Evolutionary conservation across 345 rosid genomes (phyloP).

Genomic region (Erodium maritimum): DNA sequence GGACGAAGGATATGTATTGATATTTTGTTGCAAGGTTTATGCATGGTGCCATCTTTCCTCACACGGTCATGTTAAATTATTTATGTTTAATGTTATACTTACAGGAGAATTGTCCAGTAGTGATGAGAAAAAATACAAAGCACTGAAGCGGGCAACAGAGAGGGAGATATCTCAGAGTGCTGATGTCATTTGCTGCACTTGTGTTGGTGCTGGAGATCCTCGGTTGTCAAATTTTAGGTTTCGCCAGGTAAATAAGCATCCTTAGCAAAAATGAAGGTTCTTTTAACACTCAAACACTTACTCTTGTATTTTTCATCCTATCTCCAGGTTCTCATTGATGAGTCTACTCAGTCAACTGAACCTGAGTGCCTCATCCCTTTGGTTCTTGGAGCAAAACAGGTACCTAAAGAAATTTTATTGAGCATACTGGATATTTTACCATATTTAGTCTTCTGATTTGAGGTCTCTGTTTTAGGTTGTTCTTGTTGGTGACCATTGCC

Average conservation of each 20-base stretch:
- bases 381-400: constrained; percentile 99
- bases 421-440: not conserved
- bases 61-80: too few species aligned
- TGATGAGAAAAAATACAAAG: constrained; percentile 98
- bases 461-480: constrained; percentile 46
- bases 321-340: constrained; percentile 91
- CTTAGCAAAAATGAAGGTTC: not conserved
- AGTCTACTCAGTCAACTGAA: constrained; percentile 98
- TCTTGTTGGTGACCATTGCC: constrained; percentile 99
- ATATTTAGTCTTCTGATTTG: not conserved
- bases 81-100: constrained; percentile 1
- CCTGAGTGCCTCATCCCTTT: constrained; percentile 98
- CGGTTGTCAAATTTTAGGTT: constrained; percentile 92
- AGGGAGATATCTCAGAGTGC: constrained; percentile 98
- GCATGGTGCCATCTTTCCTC: not conserved
- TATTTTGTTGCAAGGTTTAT: too few species aligned
- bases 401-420: constrained; percentile 9
- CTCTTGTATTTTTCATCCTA: not conserved
- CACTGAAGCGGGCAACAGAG: constrained; percentile 90
- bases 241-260: constrained; percentile 58
- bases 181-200: constrained; percentile 98
- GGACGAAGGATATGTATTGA: too few species aligned
- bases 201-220: constrained; percentile 99
- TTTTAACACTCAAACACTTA: not conserved
- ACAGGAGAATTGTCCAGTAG: constrained; percentile 95